phyloP scores from a whole-genome alignment of 352 stramenopile genomes.

The Globisporangium emineosum region DNA sequence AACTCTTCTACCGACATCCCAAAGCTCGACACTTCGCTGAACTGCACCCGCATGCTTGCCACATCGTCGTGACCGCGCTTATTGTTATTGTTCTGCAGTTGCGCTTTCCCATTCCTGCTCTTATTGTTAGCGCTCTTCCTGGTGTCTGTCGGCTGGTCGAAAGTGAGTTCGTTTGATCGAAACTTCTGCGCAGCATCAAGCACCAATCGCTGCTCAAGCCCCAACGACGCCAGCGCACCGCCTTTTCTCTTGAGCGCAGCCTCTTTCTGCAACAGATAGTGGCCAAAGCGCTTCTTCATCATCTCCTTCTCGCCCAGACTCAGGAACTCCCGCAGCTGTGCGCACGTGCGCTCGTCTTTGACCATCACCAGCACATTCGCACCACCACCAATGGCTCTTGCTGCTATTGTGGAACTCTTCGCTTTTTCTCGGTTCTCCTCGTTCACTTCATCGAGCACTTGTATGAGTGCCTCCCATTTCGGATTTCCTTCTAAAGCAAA shows the following conservation, averaged over 20 bases:
- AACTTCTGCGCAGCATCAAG: conserved; percentile 51
- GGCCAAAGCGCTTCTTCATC: conserved; percentile 80
- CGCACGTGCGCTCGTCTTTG: conserved; percentile 84
- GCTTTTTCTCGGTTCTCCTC: conserved; percentile 27
- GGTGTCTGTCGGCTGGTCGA: conserved; percentile 14
- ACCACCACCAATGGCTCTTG: conserved; percentile 31
- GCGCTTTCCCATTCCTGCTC: conserved; percentile 21
- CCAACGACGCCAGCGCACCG: conserved; percentile 30
- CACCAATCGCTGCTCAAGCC: conserved; percentile 63
- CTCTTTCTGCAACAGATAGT: conserved; percentile 78
- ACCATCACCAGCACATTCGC: conserved; percentile 80
- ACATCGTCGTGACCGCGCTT: conserved; percentile 17
- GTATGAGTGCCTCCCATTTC: conserved; percentile 92
- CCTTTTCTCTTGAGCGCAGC: conserved; percentile 52
- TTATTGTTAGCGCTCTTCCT: not conserved
- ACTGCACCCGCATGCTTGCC: not conserved
- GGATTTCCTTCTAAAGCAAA: conserved; percentile 89
- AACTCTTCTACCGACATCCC: conserved; percentile 71
- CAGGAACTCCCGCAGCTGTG: conserved; percentile 82
- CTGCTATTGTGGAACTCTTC: conserved; percentile 8
- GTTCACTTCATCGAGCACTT: conserved; percentile 92
- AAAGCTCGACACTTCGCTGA: conserved; percentile 62
- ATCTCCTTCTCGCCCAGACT: conserved; percentile 74
- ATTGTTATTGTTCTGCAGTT: conserved; percentile 16
- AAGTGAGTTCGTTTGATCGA: conserved; percentile 40